Evolutionary conservation across 2,329 filamentous ascomycete genomes (phyloP).

Genomic region (Nemania abortiva): DNA sequence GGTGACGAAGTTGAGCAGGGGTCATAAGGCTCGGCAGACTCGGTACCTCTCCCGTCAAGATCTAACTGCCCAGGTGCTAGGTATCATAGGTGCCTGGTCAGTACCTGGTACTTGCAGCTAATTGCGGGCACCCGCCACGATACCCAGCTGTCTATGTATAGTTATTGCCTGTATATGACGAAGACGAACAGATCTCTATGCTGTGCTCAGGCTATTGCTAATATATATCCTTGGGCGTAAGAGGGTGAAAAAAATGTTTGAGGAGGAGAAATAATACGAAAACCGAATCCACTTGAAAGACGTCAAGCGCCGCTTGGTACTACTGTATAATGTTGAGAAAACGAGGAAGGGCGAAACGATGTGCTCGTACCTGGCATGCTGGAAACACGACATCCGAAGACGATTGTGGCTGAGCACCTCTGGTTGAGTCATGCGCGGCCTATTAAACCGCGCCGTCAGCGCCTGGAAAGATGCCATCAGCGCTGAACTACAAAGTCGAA

Average conservation of each 20-base stretch:
- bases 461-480: slow-evolving; percentile 28
- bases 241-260: too few relatives aligned
- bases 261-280: not conserved
- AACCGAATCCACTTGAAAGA: too few relatives aligned
- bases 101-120: too few relatives aligned
- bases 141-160: too few relatives aligned
- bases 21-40: slow-evolving; percentile 24
- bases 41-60: slow-evolving; percentile 18
- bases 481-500: slow-evolving; percentile 6
- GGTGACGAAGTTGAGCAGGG: slow-evolving; percentile 35
- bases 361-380: not conserved
- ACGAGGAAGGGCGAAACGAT: not conserved
- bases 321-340: not conserved
- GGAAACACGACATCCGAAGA: slow-evolving; percentile 2
- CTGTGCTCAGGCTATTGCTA: too few relatives aligned
- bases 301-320: too few relatives aligned
- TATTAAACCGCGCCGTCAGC: not conserved
- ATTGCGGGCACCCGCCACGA: too few relatives aligned
- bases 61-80: not conserved
- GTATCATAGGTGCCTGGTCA: too few relatives aligned
- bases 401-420: slow-evolving; percentile 30
- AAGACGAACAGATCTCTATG: too few relatives aligned
- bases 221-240: too few relatives aligned
- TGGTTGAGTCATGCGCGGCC: slow-evolving; percentile 24
- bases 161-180: too few relatives aligned